Evolutionary conservation across 1,284 basidiomycete genomes (phyloP), one percentile per base, ranked within the genome.

Genomic region (Malassezia nana): DNA sequence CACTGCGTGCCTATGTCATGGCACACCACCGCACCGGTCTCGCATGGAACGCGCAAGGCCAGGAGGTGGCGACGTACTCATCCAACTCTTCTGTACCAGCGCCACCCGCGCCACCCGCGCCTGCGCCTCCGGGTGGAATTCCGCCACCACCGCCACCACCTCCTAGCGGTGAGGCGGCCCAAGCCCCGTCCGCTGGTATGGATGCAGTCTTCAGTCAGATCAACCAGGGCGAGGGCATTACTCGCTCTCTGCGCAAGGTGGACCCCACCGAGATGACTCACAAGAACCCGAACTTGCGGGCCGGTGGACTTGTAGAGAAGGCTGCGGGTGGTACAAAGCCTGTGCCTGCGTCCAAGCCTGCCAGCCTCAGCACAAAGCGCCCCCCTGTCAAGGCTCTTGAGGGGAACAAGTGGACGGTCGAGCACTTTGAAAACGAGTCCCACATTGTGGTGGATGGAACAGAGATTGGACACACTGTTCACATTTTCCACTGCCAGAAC

Each of bases 251-350:
- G 63, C 84, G 86, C 65, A 96, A 94, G 75, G 94, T 99, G 16
- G 89, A 94, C 74, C 83, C 84, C 76, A 91, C 86, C 64, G 84
- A 95, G 75, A 92, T 92, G 90, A 96, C 90, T 6, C 94, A 99
- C 79, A 96, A 99, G 81, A 98, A 99, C 69, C 92, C 94, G 0
- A 80, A 82, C 13, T 77, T 99, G 38, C 76, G 81, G 22, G 80
- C 80, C 52, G 78, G 78, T 10, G 38, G 9, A 6, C n/a, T 42
- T 15, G 53, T 33, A 3, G 25, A 15, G 13, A 33, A 31, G 6
- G 30, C 38, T 9, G 35, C 48, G 30, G n/a, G 13, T 32, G 67
- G 67, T 50, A 50, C 63, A 15, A 64, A 64, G 10, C 66, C 68
- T 18, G 57, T 52, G 44, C 62, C 58, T 6, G 64, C 62, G 1